Base-by-base conservation (phyloP, 352 stramenopile species). In the Aphanomyces stellatus region DNA sequence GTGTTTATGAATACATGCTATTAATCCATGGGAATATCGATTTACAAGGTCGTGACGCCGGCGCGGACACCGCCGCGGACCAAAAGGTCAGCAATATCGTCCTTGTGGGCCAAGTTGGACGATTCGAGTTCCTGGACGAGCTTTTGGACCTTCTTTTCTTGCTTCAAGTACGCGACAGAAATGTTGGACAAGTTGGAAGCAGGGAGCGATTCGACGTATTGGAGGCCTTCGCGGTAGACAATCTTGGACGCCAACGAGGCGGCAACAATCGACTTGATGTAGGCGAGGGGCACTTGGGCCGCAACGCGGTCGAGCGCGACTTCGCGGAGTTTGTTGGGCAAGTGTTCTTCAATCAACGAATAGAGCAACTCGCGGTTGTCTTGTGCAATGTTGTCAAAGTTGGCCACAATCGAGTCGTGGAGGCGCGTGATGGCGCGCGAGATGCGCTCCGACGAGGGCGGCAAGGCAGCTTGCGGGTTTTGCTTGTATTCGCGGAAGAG, bases 401-500 rank as follows among this genome's bases (percentile, higher is more conserved):
- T 91, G 25, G 81, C 78, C 25, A 93, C 74, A 49, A 99, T 79
- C 27, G 94, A 88, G 78, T 99, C 97, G 62, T 97, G 98, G 19
- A 98, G 90, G 35, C 86, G 78, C 71, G 98, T 99, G 74, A 99
- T 99, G 24, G 90, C 87, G 66, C 88, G 87, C 73, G 85, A 98
- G 69, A 99, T 98, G 13, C 96, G 88, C 77, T 98, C 90, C 62
- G 88, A 98, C 27, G 97, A 84, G 43, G 96, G 85, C 30, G 95
- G 95, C 24, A 98, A 76, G 30, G 88, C 80, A 0, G 78, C 85
- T 41, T 82, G 71, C 42, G 83, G 85, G 76, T 92, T 80, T 69
- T 89, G 90, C 79, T 91, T 95, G 79, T 97, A 98, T 81, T 99
- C 96, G n/a, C 94, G 87, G 82, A 99, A 99, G 3, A 99, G 80